A percentile compares a stretch with the other conserved stretches of the same genome.
Evolutionary conservation across 306 rosid genomes (phyloP).

Genomic region (Betula pendula): DNA sequence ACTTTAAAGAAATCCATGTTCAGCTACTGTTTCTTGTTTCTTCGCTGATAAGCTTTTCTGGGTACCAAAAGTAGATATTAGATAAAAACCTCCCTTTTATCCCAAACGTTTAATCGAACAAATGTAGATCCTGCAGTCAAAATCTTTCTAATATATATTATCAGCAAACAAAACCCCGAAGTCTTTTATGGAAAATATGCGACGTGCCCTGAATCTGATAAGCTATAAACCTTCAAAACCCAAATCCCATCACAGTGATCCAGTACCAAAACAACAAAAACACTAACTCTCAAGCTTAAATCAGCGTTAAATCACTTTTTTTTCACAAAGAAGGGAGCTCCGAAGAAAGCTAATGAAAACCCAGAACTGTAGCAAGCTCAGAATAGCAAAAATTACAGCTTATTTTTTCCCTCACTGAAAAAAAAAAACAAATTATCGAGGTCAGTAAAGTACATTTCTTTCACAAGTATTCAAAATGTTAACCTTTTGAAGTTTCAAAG

Average conservation of each 20-base stretch:
- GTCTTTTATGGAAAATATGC: not conserved
- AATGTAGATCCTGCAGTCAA: not conserved
- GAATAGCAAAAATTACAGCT: not conserved
- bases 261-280: not conserved
- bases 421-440: too few relatives aligned
- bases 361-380: not conserved
- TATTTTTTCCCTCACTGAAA: not conserved
- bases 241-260: constrained; percentile 22
- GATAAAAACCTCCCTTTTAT: not conserved
- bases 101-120: not conserved
- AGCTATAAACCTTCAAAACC: constrained; percentile 18
- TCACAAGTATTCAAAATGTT: not conserved
- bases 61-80: too few relatives aligned
- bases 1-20: constrained; percentile 73
- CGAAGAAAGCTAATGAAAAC: not conserved
- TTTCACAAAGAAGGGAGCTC: not conserved
- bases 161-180: constrained; percentile 8
- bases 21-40: constrained; percentile 11
- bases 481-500: constrained; percentile 20
- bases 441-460: constrained; percentile 18
- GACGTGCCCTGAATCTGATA: not conserved
- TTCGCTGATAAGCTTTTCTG: not conserved
- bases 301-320: not conserved
- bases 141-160: not conserved
- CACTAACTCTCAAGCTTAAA: not conserved